phyloP scores from a whole-genome alignment of 2,329 filamentous ascomycete species.

The Fusarium camptoceras region DNA sequence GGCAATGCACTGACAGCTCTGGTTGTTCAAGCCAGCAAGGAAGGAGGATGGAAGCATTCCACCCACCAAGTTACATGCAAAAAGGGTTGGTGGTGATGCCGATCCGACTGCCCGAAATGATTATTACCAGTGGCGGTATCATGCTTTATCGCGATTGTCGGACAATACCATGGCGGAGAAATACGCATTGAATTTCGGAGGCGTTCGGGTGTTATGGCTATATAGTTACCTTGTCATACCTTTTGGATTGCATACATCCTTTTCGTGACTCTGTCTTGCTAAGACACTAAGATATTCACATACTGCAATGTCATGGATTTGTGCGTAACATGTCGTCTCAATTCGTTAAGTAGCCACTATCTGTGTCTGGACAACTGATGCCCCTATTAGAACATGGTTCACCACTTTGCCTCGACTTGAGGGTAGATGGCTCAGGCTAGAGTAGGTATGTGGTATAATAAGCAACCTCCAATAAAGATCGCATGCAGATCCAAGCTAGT shows the following conservation, averaged over 20 bases:
- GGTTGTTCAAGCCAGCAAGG: constrained; percentile 69
- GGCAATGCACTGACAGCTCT: constrained; percentile 82
- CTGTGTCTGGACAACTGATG: constrained; percentile 5
- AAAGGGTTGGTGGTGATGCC: constrained; percentile 34
- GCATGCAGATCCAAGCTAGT: constrained; percentile 14
- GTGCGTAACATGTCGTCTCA: constrained; percentile 26
- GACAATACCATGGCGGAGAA: not conserved
- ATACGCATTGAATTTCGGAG: constrained; percentile 16
- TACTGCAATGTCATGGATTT: not conserved
- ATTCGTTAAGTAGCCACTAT: constrained; percentile 30
- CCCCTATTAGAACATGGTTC: constrained; percentile 3
- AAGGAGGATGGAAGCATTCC: constrained; percentile 51
- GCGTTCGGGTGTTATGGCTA: constrained; percentile 28
- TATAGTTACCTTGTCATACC: constrained; percentile 3
- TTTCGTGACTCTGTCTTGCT: not conserved
- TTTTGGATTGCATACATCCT: not conserved
- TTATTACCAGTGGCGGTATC: not conserved
- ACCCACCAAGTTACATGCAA: constrained; percentile 58
- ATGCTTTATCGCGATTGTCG: constrained; percentile 10
- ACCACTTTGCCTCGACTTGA: constrained; percentile 10
- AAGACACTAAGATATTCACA: not conserved
- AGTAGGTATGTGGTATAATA: constrained; percentile 39
- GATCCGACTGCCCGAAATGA: not conserved
- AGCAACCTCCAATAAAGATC: constrained; percentile 24
- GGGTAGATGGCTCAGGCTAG: constrained; percentile 5